A percentile compares a stretch with the other conserved stretches of the same genome.
These are phyloP conservation scores for Flagelloscypha sp. DNA, from an alignment of 768 basidiomycete genomes.

Conservation along the genomic window DNA sequence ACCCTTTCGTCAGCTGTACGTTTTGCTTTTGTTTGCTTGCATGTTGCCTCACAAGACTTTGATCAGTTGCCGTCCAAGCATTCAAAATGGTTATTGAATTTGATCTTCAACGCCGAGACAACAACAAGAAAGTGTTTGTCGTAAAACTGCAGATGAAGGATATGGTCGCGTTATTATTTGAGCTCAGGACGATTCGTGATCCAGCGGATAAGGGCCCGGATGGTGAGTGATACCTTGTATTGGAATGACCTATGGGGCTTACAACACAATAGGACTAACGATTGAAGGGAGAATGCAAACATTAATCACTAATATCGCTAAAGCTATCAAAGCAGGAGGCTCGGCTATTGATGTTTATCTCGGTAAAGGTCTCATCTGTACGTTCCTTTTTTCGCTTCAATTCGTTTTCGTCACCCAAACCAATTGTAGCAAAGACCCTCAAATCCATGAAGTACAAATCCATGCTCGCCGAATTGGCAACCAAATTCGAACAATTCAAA, in stretches of 20 bases:
- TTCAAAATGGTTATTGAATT: conserved; percentile 42
- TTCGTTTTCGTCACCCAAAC: no score
- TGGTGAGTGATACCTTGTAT: no score
- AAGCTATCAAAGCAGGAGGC: conserved; percentile 35
- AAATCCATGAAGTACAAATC: conserved; percentile 30
- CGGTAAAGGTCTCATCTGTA: conserved; percentile 34
- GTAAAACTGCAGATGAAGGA: conserved; percentile 44
- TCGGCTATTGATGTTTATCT: conserved; percentile 38
- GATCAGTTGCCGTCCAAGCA: conserved; percentile 39
- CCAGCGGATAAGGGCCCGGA: conserved; percentile 21
- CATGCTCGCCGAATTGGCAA: conserved; percentile 24
- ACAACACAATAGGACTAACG: no score
- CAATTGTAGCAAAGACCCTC: conserved; percentile 30
- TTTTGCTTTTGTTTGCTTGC: background rate
- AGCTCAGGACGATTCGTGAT: conserved; percentile 27
- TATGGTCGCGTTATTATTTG: conserved; percentile 37
- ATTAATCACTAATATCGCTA: conserved; percentile 21
- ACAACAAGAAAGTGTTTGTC: conserved; percentile 39
- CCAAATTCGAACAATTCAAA: conserved; percentile 25
- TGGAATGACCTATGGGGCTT: no score
- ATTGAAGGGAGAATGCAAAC: conserved; percentile 23
- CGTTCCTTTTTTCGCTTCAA: conserved; percentile 7
- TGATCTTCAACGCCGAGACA: conserved; percentile 40
- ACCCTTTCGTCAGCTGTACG: conserved; percentile 30
- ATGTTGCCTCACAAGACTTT: background rate